Evolutionary conservation across 257 asterid genomes (phyloP), one percentile per base, ranked within the genome.

Genomic region (Salvia hispanica): DNA sequence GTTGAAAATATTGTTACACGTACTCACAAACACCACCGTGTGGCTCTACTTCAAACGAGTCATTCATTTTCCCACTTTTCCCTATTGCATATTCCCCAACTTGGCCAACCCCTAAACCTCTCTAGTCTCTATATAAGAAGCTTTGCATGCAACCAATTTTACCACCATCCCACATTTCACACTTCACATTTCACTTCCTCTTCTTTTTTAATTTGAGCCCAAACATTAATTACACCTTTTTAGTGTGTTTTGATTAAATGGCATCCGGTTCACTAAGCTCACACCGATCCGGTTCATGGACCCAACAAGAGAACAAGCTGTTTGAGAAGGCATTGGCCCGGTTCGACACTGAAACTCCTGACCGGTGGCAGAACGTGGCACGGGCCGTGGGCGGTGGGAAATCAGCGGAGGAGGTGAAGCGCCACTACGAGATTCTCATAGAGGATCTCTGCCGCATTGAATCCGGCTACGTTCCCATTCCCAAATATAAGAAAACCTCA

Each of bases 301-400:
- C 95, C 2, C 78, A 83, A 5, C 88, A 84, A 39, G 90, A 87
- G 78, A 89, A 89, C 87, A 87, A 89, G 58, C 59, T 82, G 37
- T 89, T 89, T 43, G 96, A 89, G 77, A 86, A 67, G 79, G 96
- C 96, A 1, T 58, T 89, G 10, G 96, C 87, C 9, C 77, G 84
- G 39, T 90, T 82, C 66, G 90, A 87, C 76, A 51, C 61, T 65
- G 91, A 90, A 71, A 70, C 90, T 0, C 95, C 97, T 0, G 97
- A 90, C 67, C 74, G 97, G 46, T 90, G 95, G 97, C 85, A 78
- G 45, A 87, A 90, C 68, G 89, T 90, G 21, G 95, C 97, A 2
- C 71, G 67, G 67, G 95, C 90, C 0, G 94, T 90, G 0, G 95
- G 95, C 4, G 88, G 84, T 9, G 94, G 92, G 1, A 90, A 90